Evolutionary conservation across 2,329 filamentous ascomycete genomes (phyloP).

Genomic region (Ustulina deusta): DNA sequence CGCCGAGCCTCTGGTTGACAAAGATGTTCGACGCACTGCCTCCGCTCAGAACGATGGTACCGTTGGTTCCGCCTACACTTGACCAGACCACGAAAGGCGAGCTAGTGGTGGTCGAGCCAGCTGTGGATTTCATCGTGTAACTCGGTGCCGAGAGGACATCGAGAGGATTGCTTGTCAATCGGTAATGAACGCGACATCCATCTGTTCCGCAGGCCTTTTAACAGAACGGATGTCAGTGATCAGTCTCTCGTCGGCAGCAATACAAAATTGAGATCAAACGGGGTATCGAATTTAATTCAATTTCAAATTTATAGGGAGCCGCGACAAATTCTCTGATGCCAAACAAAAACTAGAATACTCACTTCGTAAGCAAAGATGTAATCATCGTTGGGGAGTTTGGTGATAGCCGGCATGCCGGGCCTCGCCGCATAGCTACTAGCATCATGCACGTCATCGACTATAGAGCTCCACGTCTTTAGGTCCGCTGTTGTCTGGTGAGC

Average conservation of each 20-base stretch:
- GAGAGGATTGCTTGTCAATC: conserved; percentile 42
- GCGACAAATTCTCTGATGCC: too few species aligned
- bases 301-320: neutral
- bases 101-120: conserved; percentile 40
- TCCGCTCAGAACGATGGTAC: conserved; percentile 47
- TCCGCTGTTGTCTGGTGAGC: conserved; percentile 71
- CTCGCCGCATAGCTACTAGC: conserved; percentile 36
- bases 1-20: conserved; percentile 44
- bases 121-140: conserved; percentile 36
- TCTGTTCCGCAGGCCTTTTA: conserved; percentile 45
- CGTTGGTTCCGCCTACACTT: conserved; percentile 43
- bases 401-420: conserved; percentile 56
- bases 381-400: conserved; percentile 66
- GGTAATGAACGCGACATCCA: conserved; percentile 46
- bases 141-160: conserved; percentile 39
- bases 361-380: conserved; percentile 65
- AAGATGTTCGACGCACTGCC: conserved; percentile 44
- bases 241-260: neutral
- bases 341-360: neutral
- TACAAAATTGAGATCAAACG: neutral
- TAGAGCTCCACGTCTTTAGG: conserved; percentile 67
- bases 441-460: conserved; percentile 72
- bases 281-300: neutral
- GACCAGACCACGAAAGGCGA: conserved; percentile 50
- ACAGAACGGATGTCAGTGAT: neutral